Percentiles rank a stretch among this genome's conserved stretches.
Evolutionary conservation across 1,284 basidiomycete genomes (phyloP).

Genomic region (Austroboletus novae-zelandiae): DNA sequence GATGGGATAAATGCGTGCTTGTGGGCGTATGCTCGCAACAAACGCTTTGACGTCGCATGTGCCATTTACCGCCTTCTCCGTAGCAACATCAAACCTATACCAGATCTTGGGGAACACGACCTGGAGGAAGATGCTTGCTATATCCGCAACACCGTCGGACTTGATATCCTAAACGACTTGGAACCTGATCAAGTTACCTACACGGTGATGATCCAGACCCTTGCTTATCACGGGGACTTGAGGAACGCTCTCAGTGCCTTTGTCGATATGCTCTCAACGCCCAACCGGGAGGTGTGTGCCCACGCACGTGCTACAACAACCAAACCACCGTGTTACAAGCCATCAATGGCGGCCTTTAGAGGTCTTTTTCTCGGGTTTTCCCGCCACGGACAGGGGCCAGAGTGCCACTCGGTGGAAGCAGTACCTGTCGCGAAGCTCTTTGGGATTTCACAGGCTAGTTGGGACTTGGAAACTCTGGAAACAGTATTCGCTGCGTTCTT

Average conservation of each 20-base stretch:
- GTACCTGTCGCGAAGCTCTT: slow-evolving; percentile 2
- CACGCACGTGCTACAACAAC: slow-evolving; percentile 27
- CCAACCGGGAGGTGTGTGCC: slow-evolving; percentile 37
- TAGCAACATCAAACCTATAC: slow-evolving; percentile 43
- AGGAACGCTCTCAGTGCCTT: slow-evolving; percentile 57
- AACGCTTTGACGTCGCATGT: slow-evolving; percentile 52
- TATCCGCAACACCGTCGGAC: slow-evolving; percentile 40
- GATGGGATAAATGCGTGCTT: slow-evolving; percentile 67
- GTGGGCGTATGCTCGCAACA: slow-evolving; percentile 59
- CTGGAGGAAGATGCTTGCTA: slow-evolving; percentile 35
- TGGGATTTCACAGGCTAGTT: slow-evolving; percentile 29
- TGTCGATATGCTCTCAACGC: slow-evolving; percentile 64
- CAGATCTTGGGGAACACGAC: slow-evolving; percentile 31
- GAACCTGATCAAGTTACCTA: slow-evolving; percentile 67
- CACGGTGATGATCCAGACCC: slow-evolving; percentile 62
- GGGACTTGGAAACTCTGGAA: slow-evolving; percentile 57
- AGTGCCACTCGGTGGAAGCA: background rate
- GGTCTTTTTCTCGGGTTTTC: slow-evolving; percentile 77
- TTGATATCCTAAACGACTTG: slow-evolving; percentile 44
- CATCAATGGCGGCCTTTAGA: slow-evolving; percentile 58
- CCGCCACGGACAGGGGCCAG: slow-evolving; percentile 44
- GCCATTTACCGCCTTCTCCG: slow-evolving; percentile 65
- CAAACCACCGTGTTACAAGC: slow-evolving; percentile 36
- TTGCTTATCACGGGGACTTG: slow-evolving; percentile 72
- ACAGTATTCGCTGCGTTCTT: slow-evolving; percentile 60